phyloP scores from a whole-genome alignment of 371 early-diverging fungal species.

The Apophysomyces variabilis region DNA sequence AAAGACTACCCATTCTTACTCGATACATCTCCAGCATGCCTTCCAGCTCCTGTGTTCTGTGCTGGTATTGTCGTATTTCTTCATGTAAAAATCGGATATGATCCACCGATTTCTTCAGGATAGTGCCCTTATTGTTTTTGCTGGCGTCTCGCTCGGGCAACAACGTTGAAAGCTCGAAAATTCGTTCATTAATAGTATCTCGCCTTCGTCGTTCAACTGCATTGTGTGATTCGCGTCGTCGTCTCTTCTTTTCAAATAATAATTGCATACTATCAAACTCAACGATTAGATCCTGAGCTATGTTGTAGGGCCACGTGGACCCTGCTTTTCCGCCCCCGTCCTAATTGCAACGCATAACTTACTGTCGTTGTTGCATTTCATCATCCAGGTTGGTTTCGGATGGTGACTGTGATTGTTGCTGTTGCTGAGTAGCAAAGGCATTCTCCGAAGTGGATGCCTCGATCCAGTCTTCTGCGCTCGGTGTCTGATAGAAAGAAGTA shows the following conservation, averaged over 20 bases:
- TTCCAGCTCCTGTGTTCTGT: conserved; percentile 75
- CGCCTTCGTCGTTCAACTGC: conserved; percentile 89
- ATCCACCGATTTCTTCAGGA: conserved; percentile 87
- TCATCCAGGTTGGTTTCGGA: conserved; percentile 25
- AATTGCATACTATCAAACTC: conserved; percentile 31
- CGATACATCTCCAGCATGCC: conserved; percentile 34
- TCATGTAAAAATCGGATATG: conserved; percentile 78
- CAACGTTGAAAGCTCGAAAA: conserved; percentile 58
- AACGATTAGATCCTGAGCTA: conserved; percentile 3
- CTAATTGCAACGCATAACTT: conserved; percentile 30
- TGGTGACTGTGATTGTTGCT: conserved; percentile 13
- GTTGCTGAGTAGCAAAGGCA: conserved; percentile 14
- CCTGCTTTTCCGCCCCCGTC: conserved; percentile 12
- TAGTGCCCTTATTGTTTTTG: conserved; percentile 80
- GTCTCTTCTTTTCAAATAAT: conserved; percentile 40
- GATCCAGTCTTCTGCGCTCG: conserved; percentile 10
- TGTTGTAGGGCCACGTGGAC: conserved; percentile 15
- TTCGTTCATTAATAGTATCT: conserved; percentile 96
- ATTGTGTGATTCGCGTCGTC: conserved; percentile 46
- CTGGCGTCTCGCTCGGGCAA: conserved; percentile 54
- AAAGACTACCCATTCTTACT: conserved; percentile 22
- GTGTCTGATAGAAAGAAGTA: conserved; percentile 11
- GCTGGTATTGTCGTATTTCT: conserved; percentile 55
- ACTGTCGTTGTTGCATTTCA: conserved; percentile 38
- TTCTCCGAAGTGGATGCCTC: conserved; percentile 8